Conservation (phyloP, 257 asterid genomes). For the Jacaranda mimosifolia region DNA sequence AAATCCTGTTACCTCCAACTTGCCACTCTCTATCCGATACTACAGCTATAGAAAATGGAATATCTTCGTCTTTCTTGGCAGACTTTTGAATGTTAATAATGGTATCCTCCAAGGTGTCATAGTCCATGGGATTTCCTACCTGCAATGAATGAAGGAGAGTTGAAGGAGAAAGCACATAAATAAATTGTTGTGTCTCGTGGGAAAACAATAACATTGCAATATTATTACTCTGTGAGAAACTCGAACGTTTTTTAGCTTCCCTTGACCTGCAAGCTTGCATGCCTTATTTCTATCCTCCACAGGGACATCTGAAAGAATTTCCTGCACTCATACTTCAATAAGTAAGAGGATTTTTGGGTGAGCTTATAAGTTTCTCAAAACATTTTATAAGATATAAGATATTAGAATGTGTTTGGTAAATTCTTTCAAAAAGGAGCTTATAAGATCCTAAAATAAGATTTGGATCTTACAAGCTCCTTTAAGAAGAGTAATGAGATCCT, state of each 20-base stretch:
- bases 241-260: constrained; percentile 5
- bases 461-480: too few relatives aligned
- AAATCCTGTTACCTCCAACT: background rate
- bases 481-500: too few relatives aligned
- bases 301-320: background rate
- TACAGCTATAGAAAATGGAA: constrained; percentile 1
- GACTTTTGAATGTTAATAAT: background rate
- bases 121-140: constrained; percentile 1
- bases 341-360: too few relatives aligned
- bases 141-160: background rate
- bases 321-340: background rate
- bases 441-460: too few relatives aligned
- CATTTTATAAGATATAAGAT: too few relatives aligned
- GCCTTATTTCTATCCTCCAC: background rate
- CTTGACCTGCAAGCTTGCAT: background rate
- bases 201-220: background rate
- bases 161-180: background rate
- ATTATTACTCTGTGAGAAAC: constrained; percentile 12
- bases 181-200: background rate
- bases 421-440: too few relatives aligned
- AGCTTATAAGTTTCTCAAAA: too few relatives aligned
- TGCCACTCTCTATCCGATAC: background rate
- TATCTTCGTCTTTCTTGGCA: background rate
- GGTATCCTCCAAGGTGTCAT: background rate
- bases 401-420: too few relatives aligned